Evolutionary conservation across 805 yeast species (phyloP).

Genomic region (Yarrowia divulgata): DNA sequence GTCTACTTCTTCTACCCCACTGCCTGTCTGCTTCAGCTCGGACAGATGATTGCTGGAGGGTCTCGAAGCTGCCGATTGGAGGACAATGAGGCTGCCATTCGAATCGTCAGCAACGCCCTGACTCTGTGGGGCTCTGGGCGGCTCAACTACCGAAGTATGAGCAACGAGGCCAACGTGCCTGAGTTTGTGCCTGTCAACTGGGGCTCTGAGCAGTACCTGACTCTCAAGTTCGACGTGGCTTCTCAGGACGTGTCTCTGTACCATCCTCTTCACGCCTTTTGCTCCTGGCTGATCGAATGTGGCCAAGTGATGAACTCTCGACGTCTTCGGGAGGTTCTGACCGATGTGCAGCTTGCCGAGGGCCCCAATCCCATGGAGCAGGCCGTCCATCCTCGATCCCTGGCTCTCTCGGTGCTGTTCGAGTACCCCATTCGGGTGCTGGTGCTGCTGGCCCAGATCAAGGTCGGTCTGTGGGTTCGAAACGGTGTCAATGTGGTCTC

Average conservation of each 20-base stretch:
- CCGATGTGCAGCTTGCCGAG: conserved; percentile 37
- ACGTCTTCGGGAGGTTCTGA: conserved; percentile 44
- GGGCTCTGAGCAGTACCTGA: conserved; percentile 44
- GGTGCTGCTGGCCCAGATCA: conserved; percentile 81
- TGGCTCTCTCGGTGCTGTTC: conserved; percentile 51
- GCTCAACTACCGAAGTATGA: conserved; percentile 41
- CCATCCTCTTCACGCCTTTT: conserved; percentile 79
- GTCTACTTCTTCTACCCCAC: conserved; percentile 71
- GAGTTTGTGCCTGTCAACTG: conserved; percentile 39
- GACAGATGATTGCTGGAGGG: conserved; percentile 50
- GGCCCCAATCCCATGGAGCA: background rate
- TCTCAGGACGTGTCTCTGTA: conserved; percentile 67
- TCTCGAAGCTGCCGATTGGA: conserved; percentile 43
- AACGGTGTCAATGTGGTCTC: conserved; percentile 83
- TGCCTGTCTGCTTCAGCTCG: conserved; percentile 67
- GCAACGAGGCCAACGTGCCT: conserved; percentile 43
- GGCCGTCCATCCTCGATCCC: conserved; percentile 20
- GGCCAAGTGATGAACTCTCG: conserved; percentile 46
- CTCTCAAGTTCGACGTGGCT: conserved; percentile 56
- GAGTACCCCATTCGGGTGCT: conserved; percentile 81
- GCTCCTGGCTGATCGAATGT: conserved; percentile 74
- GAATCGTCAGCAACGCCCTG: conserved; percentile 44
- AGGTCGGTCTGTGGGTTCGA: conserved; percentile 92
- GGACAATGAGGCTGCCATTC: conserved; percentile 43
- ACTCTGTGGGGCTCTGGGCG: conserved; percentile 47